A percentile compares a stretch with the other conserved stretches of the same genome.
These are phyloP conservation scores for Aquilaria yunnanensis DNA, from an alignment of 345 rosid species.

Conservation along the genomic window DNA sequence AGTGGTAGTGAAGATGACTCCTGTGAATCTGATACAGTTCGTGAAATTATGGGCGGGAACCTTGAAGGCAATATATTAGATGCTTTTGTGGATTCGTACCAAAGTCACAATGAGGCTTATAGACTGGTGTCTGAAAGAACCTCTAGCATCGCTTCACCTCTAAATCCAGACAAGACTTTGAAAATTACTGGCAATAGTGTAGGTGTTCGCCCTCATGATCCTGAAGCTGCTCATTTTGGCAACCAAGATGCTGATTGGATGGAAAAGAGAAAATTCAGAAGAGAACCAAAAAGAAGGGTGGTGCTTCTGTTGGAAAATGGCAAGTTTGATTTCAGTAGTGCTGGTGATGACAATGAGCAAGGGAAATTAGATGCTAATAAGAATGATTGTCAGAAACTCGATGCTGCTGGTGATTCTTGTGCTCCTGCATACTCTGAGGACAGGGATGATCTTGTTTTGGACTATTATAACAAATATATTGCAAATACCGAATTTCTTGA, in stretches of 20 bases:
- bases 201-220: slow-evolving; percentile 25
- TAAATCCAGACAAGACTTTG: slow-evolving; percentile 22
- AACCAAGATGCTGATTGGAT: slow-evolving; percentile 38
- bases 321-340: slow-evolving; percentile 23
- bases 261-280: slow-evolving; percentile 47
- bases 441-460: slow-evolving; percentile 50
- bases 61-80: slow-evolving; percentile 17
- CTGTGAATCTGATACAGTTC: slow-evolving; percentile 34
- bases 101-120: slow-evolving; percentile 28
- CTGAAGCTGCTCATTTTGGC: slow-evolving; percentile 31
- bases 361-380: slow-evolving; percentile 7
- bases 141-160: slow-evolving; percentile 20
- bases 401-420: slow-evolving; percentile 20
- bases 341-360: slow-evolving; percentile 21
- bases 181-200: slow-evolving; percentile 23
- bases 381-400: slow-evolving; percentile 16
- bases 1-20: slow-evolving; percentile 74
- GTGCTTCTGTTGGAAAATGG: slow-evolving; percentile 40
- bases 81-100: slow-evolving; percentile 18
- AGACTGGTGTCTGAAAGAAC: slow-evolving; percentile 31
- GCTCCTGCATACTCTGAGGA: slow-evolving; percentile 23
- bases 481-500: slow-evolving; percentile 56
- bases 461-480: slow-evolving; percentile 44
- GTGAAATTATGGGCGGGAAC: slow-evolving; percentile 15
- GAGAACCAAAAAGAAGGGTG: slow-evolving; percentile 51